Evolutionary conservation across 805 yeast species (phyloP), one percentile per base, ranked within the genome.

Genomic region (Zygoascus biomembranicola): DNA sequence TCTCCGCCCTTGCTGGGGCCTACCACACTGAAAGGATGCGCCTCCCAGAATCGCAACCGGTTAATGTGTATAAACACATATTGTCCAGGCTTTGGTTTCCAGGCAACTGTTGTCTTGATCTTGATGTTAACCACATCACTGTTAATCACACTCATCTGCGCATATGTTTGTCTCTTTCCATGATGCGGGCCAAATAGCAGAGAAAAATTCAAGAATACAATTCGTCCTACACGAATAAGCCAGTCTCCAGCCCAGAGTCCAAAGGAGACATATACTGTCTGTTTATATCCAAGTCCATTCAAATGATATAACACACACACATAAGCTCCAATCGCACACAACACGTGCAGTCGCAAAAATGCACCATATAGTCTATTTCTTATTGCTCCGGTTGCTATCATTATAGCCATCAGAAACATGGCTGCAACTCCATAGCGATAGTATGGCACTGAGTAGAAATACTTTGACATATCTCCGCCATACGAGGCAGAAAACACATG

Each of bases 241-340:
- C 89, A 74, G 63, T 87, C 94, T 52, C 77, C 72, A 0, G 72
- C 75, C 95, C 95, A 87, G 2, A 87, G 68, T 0, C 77, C 81
- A 58, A 79, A 76, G 8, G 84, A 66, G 6, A 78, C 74, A 56
- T 79, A 80, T 3, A 79, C 63, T 62, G 80, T 80, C 56, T 74
- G 76, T 59, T 73, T 73, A 76, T 80, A 81, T 0, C 83, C 83
- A 47, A 79, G 72, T 60, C 59, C 76, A 61, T 52, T 48, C 44
- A 63, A 47, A 64, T 87, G 95, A 47, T 73, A 73, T 77, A 82
- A 85, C 51, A 80, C 76, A 53, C 79, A 78, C 10, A 74, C 73
- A 55, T 84, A 73, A 59, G 85, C 82, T 3, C 75, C 61, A 8
- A 75, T 67, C 1, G 80, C 90, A 43, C 84, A 65, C 0, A 75